phyloP scores from a whole-genome alignment of 129 eudicot species.

The Saposhnikovia divaricata region DNA sequence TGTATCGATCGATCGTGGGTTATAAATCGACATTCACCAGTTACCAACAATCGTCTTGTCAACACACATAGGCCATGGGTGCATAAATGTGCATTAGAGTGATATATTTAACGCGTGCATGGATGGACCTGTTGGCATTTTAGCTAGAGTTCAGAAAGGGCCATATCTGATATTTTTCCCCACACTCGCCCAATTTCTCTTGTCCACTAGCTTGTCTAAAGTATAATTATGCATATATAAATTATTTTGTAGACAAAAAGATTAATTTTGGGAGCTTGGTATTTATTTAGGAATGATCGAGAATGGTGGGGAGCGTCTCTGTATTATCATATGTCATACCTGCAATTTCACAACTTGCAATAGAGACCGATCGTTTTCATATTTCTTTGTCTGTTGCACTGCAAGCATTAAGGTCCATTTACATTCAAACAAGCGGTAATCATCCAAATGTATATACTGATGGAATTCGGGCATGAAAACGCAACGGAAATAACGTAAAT shows the following conservation, averaged over 20 bases:
- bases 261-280: neutral
- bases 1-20: neutral
- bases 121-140: neutral
- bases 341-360: neutral
- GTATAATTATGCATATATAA: neutral
- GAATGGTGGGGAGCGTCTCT: neutral
- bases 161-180: neutral
- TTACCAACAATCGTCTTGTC: neutral
- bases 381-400: neutral
- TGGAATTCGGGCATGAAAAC: too few species aligned
- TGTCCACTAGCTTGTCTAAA: neutral
- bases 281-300: neutral
- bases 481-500: too few species aligned
- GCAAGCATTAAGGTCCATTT: neutral
- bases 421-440: conserved; percentile 1
- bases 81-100: neutral
- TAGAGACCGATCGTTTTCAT: neutral
- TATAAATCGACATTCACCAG: neutral
- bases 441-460: too few species aligned
- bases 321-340: too few species aligned
- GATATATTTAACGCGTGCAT: conserved; percentile 1
- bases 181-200: neutral
- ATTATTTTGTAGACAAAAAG: neutral
- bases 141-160: neutral
- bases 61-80: neutral